A percentile compares a stretch with the other conserved stretches of the same genome.
Conservation (phyloP, 129 eudicot genomes). For the Tanacetum coccineum region DNA sequence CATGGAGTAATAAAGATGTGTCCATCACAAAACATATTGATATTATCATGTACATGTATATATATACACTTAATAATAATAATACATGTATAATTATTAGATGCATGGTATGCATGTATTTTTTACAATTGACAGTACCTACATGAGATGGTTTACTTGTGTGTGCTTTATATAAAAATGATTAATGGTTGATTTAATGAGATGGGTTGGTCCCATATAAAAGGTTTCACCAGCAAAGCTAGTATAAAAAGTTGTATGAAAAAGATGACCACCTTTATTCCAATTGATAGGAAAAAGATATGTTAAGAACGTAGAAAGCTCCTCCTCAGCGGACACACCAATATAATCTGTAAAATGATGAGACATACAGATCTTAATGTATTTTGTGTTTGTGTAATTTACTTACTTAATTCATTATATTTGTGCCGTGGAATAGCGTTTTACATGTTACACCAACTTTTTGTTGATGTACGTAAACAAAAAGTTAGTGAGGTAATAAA, state of each 20-base stretch:
- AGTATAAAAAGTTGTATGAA: conserved; percentile 22
- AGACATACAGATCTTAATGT: no score
- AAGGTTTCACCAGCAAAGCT: conserved; percentile 28
- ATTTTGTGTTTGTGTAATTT: no score
- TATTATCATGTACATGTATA: conserved; percentile 8
- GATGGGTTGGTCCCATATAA: conserved; percentile 23
- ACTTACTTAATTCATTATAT: no score
- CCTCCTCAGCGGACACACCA: no score
- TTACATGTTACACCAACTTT: no score
- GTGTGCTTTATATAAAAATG: not conserved
- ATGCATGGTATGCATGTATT: conserved; percentile 1
- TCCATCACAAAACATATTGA: conserved; percentile 2
- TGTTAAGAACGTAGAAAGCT: not conserved
- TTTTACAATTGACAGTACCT: not conserved
- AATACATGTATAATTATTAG: no score
- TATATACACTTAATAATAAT: no score
- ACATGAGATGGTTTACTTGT: not conserved
- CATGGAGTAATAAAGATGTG: not conserved
- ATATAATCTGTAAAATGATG: no score
- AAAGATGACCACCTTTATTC: conserved; percentile 25
- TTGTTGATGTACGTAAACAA: no score
- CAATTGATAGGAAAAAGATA: conserved; percentile 3
- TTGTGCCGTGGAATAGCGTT: no score
- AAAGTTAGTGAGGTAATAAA: no score
- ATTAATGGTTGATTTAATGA: conserved; percentile 13